Evolutionary conservation across 2,329 filamentous ascomycete species (phyloP), one percentile per base, ranked within the genome.

Genomic region (Didymella exigua): DNA sequence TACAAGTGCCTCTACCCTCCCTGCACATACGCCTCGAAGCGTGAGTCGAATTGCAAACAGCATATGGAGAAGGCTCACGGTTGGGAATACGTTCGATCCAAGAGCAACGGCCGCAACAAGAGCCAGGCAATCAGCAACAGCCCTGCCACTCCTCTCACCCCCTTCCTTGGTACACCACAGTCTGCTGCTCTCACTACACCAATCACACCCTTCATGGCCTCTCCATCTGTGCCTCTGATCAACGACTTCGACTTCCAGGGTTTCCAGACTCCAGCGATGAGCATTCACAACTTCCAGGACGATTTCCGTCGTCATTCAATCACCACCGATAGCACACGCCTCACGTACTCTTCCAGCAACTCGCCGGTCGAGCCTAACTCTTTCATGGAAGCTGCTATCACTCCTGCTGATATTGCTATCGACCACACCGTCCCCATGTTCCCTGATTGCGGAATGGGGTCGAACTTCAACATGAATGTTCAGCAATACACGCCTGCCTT

Each of bases 31-130:
- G 89, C 91, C 70, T 96, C 93, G 10, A 98, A 98, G 82, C 89
- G 93, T 55, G 90, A 96, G 79, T 95, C 90, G 60, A 98, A 98
- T 76, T 96, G 91, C 84, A 97, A 97, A 75, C 93, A 97, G 76
- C 93, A 98, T 78, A 97, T 97, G 93, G 93, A 98, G 80, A 97
- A 97, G 77, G 89, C 91, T 0, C 93, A 98, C 69, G 88, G 88
- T 54, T 96, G 91, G 89, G 82, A 83, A n/a, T 97, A 97, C 66
- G 84, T 93, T 50, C 89, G 93, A 61, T 93, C 91, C 56, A 97
- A 97, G 84, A 93, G 89, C 75, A 96, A 96, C 70, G 89, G 90
- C 48, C 67, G 69, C 31, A 75, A 74, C 63, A 75, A 74, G 68
- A 58, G 64, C 26, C 56, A 66, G 19, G 57, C 66, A 14, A 49